Percentiles rank a stretch among this genome's conserved stretches.
These are phyloP conservation scores for Syncephalastrum sp. DNA, from an alignment of 371 early-diverging fungal species.

Conservation along the genomic window DNA sequence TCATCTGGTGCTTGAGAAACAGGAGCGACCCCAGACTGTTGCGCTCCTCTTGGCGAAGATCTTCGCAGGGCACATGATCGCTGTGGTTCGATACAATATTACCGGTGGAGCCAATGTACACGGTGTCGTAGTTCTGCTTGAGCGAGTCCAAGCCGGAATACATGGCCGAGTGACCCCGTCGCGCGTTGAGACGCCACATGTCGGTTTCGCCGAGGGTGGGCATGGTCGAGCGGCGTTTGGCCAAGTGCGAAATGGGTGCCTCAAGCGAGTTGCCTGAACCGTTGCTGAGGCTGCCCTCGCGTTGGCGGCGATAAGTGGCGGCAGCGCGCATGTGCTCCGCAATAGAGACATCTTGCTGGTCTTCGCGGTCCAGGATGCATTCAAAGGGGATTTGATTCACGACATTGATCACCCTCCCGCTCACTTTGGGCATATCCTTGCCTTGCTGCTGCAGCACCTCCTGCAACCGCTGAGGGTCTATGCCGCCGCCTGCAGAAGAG, in stretches of 20 bases:
- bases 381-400: conserved; percentile 52
- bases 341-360: background rate
- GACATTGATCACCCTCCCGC: conserved; percentile 53
- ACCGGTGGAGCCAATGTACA: conserved; percentile 78
- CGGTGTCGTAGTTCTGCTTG: conserved; percentile 43
- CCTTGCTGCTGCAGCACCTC: conserved; percentile 1
- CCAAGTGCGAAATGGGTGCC: conserved; percentile 35
- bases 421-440: conserved; percentile 7
- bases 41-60: conserved; percentile 43
- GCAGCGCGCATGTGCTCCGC: background rate
- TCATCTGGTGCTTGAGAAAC: conserved; percentile 49
- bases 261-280: background rate
- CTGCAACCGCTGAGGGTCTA: background rate
- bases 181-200: conserved; percentile 39
- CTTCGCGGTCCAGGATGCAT: conserved; percentile 18
- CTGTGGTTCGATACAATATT: conserved; percentile 47
- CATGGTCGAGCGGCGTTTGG: conserved; percentile 31
- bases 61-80: conserved; percentile 18
- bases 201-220: conserved; percentile 26
- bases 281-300: background rate
- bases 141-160: conserved; percentile 70
- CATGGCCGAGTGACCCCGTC: conserved; percentile 76
- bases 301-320: background rate
- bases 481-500: too few relatives aligned
- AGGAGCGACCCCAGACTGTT: conserved; percentile 40